These are phyloP conservation scores for Excoecaria agallocha DNA, from an alignment of 345 rosid species.

Conservation along the genomic window DNA sequence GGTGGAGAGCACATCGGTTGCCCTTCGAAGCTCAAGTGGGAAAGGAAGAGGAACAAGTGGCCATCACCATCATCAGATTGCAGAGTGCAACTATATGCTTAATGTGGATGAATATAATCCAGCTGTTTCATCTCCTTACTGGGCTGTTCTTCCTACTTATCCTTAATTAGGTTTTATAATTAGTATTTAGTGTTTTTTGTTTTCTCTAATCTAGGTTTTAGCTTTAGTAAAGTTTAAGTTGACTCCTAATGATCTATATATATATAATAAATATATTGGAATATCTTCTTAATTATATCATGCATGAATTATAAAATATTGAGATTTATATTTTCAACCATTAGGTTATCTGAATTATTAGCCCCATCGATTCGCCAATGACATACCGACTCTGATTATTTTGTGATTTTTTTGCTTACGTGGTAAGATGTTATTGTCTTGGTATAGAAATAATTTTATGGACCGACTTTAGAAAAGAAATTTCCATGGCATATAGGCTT, in stretches of 20 bases:
- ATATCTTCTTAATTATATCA: not conserved
- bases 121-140: constrained; percentile 31
- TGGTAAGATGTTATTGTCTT: too few relatives aligned
- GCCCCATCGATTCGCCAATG: too few relatives aligned
- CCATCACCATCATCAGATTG: constrained; percentile 16
- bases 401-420: too few relatives aligned
- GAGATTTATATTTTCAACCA: too few relatives aligned
- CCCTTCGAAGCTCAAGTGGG: constrained; percentile 23
- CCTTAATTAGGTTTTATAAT: not conserved
- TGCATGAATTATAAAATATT: not conserved
- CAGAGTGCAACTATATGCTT: constrained; percentile 38
- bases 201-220: not conserved
- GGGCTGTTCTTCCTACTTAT: constrained; percentile 36
- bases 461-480: too few relatives aligned
- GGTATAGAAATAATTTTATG: too few relatives aligned
- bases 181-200: not conserved
- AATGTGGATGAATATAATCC: constrained; percentile 40
- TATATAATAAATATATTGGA: not conserved
- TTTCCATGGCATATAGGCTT: too few relatives aligned
- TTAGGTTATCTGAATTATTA: too few relatives aligned
- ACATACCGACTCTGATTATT: too few relatives aligned
- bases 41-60: constrained; percentile 12
- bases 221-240: not conserved
- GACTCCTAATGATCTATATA: not conserved
- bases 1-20: constrained; percentile 50